Conservation (phyloP, 345 rosid genomes). For the Eucalyptus globulus region DNA sequence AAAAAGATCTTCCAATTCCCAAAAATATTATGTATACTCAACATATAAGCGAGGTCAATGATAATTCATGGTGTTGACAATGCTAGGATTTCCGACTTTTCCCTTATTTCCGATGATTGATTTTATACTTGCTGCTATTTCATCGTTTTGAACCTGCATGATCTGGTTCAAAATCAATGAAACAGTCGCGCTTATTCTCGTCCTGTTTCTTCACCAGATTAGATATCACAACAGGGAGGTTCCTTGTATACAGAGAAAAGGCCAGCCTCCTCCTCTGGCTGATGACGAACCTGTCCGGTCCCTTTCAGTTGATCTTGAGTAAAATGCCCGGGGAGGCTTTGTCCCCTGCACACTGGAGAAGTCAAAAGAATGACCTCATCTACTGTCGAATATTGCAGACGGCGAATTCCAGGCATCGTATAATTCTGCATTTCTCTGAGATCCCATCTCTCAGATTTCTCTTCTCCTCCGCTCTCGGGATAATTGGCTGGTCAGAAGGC, state of each 20-base stretch:
- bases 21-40: background rate
- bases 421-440: constrained; percentile 42
- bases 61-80: background rate
- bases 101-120: background rate
- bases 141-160: background rate
- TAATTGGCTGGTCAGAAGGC: background rate
- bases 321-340: background rate
- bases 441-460: constrained; percentile 52
- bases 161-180: background rate
- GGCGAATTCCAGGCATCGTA: constrained; percentile 35
- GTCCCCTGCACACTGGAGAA: constrained; percentile 53
- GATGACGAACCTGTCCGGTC: constrained; percentile 81
- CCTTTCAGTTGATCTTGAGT: constrained; percentile 37
- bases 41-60: background rate
- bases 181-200: background rate
- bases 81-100: background rate
- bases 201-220: constrained; percentile 24
- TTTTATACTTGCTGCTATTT: background rate
- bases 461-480: constrained; percentile 13
- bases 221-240: constrained; percentile 37
- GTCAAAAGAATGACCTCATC: constrained; percentile 65
- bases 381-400: constrained; percentile 33
- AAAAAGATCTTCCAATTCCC: background rate
- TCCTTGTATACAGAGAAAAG: constrained; percentile 56
- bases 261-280: constrained; percentile 89